Conservation (phyloP, 2,329 filamentous ascomycete species). For the Samsoniella hepiali region DNA sequence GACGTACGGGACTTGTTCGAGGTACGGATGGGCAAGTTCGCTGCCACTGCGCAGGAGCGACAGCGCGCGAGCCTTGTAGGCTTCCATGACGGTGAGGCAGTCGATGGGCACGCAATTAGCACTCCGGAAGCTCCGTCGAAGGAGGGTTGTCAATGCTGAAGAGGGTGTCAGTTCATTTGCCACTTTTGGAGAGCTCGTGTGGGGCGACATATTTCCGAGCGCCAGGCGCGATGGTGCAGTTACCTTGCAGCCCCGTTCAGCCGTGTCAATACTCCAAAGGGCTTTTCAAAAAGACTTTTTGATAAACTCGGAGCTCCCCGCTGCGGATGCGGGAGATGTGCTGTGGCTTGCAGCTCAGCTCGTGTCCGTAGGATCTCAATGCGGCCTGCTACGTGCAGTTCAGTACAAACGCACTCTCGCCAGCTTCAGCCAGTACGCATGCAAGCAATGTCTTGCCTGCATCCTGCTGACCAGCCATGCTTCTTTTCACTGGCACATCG, state of each 20-base stretch:
- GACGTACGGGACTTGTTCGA: conserved; percentile 15
- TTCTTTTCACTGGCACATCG: too few species aligned
- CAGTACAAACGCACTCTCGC: too few species aligned
- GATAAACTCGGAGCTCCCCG: background rate
- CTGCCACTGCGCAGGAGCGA: conserved; percentile 11
- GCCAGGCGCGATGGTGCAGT: background rate
- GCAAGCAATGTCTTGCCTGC: too few species aligned
- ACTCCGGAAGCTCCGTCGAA: background rate
- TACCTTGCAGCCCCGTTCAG: background rate
- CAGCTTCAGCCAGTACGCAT: too few species aligned
- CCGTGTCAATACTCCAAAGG: background rate
- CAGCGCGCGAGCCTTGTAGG: conserved; percentile 10
- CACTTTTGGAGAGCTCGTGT: conserved; percentile 13
- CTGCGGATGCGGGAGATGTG: background rate
- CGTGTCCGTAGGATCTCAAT: too few species aligned
- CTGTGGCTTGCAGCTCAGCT: background rate
- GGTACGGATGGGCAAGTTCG: conserved; percentile 12
- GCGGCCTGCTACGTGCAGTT: background rate
- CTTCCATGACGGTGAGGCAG: conserved; percentile 7
- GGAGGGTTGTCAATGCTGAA: background rate
- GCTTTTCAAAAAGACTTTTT: background rate
- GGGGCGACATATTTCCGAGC: conserved; percentile 3
- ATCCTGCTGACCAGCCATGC: too few species aligned
- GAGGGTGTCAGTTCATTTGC: conserved; percentile 2
- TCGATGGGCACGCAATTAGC: background rate